Base-by-base conservation (phyloP, 805 yeast genomes). In the Ogataea sp. region DNA sequence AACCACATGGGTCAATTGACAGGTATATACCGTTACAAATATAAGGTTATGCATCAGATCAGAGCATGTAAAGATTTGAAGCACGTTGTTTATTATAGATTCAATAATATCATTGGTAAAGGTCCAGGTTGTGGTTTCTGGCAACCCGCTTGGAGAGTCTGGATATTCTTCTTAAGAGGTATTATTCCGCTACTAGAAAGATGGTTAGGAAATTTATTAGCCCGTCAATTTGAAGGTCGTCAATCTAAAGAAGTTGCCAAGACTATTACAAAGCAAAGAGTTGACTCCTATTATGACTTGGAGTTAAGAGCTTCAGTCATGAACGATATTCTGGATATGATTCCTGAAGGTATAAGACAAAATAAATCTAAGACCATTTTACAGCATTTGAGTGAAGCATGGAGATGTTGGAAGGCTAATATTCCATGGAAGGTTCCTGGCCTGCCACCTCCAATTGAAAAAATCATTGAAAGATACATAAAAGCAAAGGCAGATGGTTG, bases 361-460 rank as follows among this genome's bases (percentile, higher is more conserved):
- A 83, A 75, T 46, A 89, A 87, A 56, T 78, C 96, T 1, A 83
- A 83, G 51, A 79, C 95, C 0, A 83, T 93, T 39, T 61, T 93
- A 36, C 97, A 93, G 52, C 99, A 93, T 60, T 68, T 93, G 42
- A 84, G 95, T 55, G 98, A 93, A 59, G 98, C 98, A 0, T 93
- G 99, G 99, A 69, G 98, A 57, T 93, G 97, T 58, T 93, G 99
- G 99, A 93, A 93, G 58, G 98, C 98, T 2, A 90, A 93, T 54
- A 83, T 93, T 42, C 96, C 97, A 0, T 93, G 97, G 97, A 80
- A 86, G 49, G 97, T 93, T 14, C 95, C 96, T 1, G 97, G 97
- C 0, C 67, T 93, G 62, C 98, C 99, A 2, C 83, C 74, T 39
- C 97, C 97, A 0, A 76, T 93, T 20, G 93, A 80, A 48, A 75